Percentiles rank a stretch among this genome's conserved stretches.
These are phyloP conservation scores for Fusarium devonianum DNA, from an alignment of 2,329 filamentous ascomycete genomes.

Conservation along the genomic window DNA sequence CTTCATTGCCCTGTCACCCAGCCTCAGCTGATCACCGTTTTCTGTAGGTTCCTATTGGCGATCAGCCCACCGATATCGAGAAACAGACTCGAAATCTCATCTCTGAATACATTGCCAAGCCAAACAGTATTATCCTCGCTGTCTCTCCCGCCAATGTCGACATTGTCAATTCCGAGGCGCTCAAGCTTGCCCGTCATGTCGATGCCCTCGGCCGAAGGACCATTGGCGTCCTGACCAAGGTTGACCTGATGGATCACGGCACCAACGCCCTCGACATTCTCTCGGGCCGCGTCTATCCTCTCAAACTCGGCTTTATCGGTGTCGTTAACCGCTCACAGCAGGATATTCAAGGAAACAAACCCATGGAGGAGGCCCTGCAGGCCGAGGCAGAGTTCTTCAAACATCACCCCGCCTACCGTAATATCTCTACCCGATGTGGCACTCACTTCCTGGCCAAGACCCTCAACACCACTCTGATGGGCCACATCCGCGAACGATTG, in stretches of 20 bases:
- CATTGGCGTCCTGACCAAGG: conserved; percentile 95
- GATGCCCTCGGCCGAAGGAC: conserved; percentile 93
- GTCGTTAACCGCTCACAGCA: conserved; percentile 98
- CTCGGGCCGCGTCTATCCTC: conserved; percentile 93
- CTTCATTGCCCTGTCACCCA: conserved; percentile 19
- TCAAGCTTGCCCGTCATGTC: conserved; percentile 96
- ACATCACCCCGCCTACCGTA: conserved; percentile 95
- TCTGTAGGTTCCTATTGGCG: conserved; percentile 86
- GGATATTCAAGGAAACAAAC: conserved; percentile 95
- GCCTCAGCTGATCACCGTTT: conserved; percentile 29
- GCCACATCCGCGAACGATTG: conserved; percentile 91
- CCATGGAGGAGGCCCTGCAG: conserved; percentile 89
- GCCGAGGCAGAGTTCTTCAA: conserved; percentile 95
- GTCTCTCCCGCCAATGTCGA: conserved; percentile 98
- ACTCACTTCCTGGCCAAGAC: conserved; percentile 95
- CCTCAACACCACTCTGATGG: conserved; percentile 93
- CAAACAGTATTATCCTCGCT: conserved; percentile 96
- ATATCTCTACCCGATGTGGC: conserved; percentile 91
- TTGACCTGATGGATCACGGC: conserved; percentile 98
- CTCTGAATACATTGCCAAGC: conserved; percentile 97
- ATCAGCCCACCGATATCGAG: conserved; percentile 97
- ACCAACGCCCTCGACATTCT: conserved; percentile 98
- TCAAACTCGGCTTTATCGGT: conserved; percentile 97
- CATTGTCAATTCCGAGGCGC: conserved; percentile 95
- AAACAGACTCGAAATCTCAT: conserved; percentile 97